Base-by-base conservation (phyloP, 2,329 filamentous ascomycete genomes). In the Diplodia corticola region DNA sequence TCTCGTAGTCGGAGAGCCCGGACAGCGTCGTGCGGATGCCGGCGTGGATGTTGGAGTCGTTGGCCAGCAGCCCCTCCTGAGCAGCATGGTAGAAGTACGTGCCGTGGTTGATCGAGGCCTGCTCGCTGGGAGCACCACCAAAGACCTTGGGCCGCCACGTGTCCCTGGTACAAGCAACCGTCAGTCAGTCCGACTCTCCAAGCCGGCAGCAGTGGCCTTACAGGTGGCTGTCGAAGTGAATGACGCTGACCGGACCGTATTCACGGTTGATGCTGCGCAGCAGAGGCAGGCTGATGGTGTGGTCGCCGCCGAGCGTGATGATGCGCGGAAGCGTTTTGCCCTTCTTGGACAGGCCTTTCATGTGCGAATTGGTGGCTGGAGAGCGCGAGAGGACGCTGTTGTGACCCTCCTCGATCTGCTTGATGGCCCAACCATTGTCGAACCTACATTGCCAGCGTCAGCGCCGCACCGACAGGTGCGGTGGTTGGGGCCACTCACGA, bases 41-140 rank as follows among this genome's bases (percentile, higher is more conserved):
- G 17, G 91, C 92, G 76, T 96, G 92, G 78, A 96, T 93, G 79
- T 93, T 94, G 70, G 87, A 90, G 80, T 95, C 90, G 74, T 95
- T 96, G 69, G 84, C 84, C 22, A 96, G 82, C 17, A 95, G 82
- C 2, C 92, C 92, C 75, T 95, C 91, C 78, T 88, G 86, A 0
- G 89, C 80, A 0, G 91, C 92, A 75, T 94, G 91, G 80, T 89
- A 95, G 80, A 96, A 96, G 81, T 95, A 95, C 1, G 91, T 95
- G 49, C 92, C 92, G 79, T 95, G 91, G 80, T 95, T 96, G 80
- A 96, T 89, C 69, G 84, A 84, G 22, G 92, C 91, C 46, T 88
- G 86, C 68, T 93, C 85, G 30, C 87, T 90, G 0, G 92, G 91
- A 0, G 90, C 88, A 33, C 91, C 92, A 63, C 92, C 92, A 71